phyloP scores from a whole-genome alignment of 768 basidiomycete species.

The Tremella yokohamensis region DNA sequence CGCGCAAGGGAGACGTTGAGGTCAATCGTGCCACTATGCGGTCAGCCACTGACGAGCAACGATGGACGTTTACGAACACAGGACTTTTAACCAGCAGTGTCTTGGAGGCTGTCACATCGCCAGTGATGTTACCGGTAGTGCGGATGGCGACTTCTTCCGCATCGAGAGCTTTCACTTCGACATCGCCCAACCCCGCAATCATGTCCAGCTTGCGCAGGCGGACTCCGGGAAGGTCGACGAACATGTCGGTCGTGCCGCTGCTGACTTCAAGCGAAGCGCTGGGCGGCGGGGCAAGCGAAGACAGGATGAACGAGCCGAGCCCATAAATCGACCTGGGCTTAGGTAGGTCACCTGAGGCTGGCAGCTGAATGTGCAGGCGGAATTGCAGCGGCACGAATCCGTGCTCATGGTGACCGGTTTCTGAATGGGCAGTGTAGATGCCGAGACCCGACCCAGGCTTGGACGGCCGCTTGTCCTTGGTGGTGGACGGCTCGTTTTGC shows the following conservation, averaged over 20 bases:
- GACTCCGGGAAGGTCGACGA: neutral
- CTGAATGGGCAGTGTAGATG: neutral
- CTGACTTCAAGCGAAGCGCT: neutral
- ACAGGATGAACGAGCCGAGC: neutral
- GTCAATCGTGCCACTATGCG: neutral
- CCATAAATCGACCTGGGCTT: neutral
- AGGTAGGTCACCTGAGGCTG: neutral
- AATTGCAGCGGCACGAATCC: neutral
- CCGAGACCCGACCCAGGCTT: neutral
- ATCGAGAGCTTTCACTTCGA: neutral
- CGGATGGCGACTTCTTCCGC: neutral
- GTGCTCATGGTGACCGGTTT: too few species aligned
- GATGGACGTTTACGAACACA: neutral
- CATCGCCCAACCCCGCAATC: neutral
- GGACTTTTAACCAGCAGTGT: neutral
- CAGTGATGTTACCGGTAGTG: neutral
- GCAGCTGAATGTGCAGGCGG: neutral
- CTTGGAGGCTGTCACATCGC: neutral
- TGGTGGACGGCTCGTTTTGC: neutral
- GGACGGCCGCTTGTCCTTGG: neutral
- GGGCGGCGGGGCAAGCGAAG: neutral
- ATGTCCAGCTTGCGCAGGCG: neutral
- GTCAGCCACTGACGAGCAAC: neutral
- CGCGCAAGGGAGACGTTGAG: neutral
- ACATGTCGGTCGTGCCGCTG: neutral